phyloP scores from a whole-genome alignment of 768 basidiomycete genomes.

The Collybiopsis confluens region DNA sequence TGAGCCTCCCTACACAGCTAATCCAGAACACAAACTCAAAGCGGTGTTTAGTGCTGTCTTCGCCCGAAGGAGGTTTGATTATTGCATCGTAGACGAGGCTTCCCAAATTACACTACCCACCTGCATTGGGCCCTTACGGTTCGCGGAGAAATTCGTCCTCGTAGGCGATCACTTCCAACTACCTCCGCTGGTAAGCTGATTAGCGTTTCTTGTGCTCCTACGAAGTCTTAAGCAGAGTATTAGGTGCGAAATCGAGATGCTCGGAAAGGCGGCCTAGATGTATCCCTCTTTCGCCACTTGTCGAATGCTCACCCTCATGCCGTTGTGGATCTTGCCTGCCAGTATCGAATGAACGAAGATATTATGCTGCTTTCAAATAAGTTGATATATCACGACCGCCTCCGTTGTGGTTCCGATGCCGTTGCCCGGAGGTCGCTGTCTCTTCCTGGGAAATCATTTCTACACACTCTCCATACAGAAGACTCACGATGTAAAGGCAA shows the following conservation, averaged over 20 bases:
- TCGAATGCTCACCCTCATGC: constrained; percentile 84
- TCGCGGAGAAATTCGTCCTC: constrained; percentile 86
- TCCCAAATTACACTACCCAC: constrained; percentile 97
- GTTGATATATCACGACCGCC: constrained; percentile 75
- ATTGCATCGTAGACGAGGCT: constrained; percentile 97
- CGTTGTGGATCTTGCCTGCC: constrained; percentile 79
- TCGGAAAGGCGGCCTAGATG: constrained; percentile 80
- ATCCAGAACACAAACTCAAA: constrained; percentile 16
- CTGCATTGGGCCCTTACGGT: constrained; percentile 88
- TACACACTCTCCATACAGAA: constrained; percentile 39
- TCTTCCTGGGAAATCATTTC: constrained; percentile 43
- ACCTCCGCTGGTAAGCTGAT: constrained; percentile 73
- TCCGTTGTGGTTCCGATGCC: constrained; percentile 72
- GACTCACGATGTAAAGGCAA: constrained; percentile 26
- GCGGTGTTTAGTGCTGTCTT: constrained; percentile 69
- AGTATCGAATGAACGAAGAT: constrained; percentile 96
- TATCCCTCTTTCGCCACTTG: constrained; percentile 84
- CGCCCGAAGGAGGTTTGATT: constrained; percentile 81
- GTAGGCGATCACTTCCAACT: constrained; percentile 98
- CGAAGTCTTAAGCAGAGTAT: background rate
- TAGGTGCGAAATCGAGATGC: constrained; percentile 82
- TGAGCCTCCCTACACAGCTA: constrained; percentile 42
- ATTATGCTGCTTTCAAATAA: constrained; percentile 90
- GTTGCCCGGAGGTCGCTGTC: constrained; percentile 59
- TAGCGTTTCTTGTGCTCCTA: background rate